Base-by-base conservation (phyloP, 129 eudicot genomes). In the Kitagawia praeruptora region DNA sequence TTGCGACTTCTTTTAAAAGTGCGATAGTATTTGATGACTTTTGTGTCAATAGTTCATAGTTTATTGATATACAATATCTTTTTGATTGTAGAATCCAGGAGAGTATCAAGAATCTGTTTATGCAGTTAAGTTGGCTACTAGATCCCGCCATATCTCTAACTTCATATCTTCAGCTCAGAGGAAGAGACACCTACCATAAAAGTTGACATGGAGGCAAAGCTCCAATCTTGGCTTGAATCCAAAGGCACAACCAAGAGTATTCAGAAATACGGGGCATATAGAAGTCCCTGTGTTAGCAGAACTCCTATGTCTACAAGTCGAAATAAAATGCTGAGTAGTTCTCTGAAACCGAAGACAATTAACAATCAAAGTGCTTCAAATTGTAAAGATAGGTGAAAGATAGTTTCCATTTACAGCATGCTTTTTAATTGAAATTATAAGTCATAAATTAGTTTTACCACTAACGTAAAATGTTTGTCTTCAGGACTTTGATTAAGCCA, bases 61-160 rank as follows among this genome's bases (percentile, higher is more conserved):
- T 12, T n/a, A 25, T n/a, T 61, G 64, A 40, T 25, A 61, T 63
- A 19, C 63, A n/a, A 63, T 61, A 25, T 25, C 4, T 6, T 80
- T 70, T 41, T 83, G 78, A 23, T 82, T 44, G 28, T 79, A 96
- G 99, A 96, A 92, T 86, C 99, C 99, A 72, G 93, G 98, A 75
- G 95, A 92, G 74, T 96, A 96, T 80, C 97, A 92, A 84, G 98
- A 96, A 83, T 91, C 96, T 61, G 93, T 90, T 74, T 86, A 89
- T 79, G 92, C 99, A 75, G 96, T 96, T 75, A 90, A 94, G 84
- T 83, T 96, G 88, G 98, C 99, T 76, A 95, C 99, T 76, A 87
- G 97, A 77, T 96, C 99, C 0, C 84, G 99, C 40, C 95, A 89
- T 6, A 81, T 96, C 61, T 79, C 93, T 28, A 87, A 88, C 79